Conservation (phyloP, 2,329 filamentous ascomycete genomes). For the Fusarium hainanense region DNA sequence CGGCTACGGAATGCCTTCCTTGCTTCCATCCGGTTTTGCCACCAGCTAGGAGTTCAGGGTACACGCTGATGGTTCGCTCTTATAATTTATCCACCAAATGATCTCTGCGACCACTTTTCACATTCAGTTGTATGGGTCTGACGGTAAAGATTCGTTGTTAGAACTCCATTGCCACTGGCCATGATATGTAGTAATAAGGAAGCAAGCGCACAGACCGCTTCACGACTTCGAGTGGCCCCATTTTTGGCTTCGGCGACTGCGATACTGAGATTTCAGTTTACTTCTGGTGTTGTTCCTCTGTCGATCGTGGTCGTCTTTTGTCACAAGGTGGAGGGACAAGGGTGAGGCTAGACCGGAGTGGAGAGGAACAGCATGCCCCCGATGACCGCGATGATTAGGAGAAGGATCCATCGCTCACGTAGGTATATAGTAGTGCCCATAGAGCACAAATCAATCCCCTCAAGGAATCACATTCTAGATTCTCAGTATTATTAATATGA, state of each 20-base stretch:
- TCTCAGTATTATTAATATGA: fast-evolving
- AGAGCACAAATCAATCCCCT: not conserved
- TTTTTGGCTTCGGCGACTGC: not conserved
- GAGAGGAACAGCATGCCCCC: too few species aligned
- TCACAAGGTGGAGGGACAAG: fast-evolving
- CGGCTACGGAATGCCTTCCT: too few species aligned
- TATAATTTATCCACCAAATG: too few species aligned
- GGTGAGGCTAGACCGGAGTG: not conserved
- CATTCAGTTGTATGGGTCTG: not conserved
- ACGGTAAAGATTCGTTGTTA: too few species aligned
- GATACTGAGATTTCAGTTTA: not conserved
- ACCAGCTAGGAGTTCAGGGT: too few species aligned
- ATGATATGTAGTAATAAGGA: not conserved
- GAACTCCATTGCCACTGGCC: not conserved
- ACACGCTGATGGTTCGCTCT: too few species aligned
- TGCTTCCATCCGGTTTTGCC: too few species aligned
- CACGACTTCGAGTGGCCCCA: fast-evolving
- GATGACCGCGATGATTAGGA: too few species aligned
- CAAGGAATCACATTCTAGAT: too few species aligned
- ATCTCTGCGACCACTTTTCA: too few species aligned
- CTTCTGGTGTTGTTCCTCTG: not conserved
- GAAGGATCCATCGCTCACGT: too few species aligned
- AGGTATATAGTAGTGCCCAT: not conserved
- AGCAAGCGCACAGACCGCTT: not conserved
- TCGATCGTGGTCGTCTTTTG: not conserved